Conservation (phyloP, 306 rosid genomes). For the Psophocarpus tetragonolobus region DNA sequence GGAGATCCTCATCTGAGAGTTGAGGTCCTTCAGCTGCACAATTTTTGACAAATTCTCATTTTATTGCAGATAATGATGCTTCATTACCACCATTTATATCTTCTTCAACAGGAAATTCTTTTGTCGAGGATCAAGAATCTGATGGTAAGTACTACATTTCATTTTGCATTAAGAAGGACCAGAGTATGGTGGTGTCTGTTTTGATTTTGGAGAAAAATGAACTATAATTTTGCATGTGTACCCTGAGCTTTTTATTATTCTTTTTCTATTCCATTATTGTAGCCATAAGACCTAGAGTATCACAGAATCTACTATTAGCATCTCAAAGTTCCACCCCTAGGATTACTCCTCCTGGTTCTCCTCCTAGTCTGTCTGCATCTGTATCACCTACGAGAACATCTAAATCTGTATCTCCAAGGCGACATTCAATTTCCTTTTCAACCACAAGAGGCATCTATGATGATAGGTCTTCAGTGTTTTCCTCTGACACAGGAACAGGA, state of each 20-base stretch:
- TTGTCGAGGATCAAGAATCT: constrained; percentile 54
- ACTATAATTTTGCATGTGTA: constrained; percentile 19
- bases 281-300: constrained; percentile 64
- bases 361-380: constrained; percentile 77
- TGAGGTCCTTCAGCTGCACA: constrained; percentile 12
- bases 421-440: constrained; percentile 76
- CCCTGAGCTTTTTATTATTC: constrained; percentile 17
- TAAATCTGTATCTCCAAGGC: constrained; percentile 75
- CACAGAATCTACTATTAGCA: constrained; percentile 64
- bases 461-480: constrained; percentile 59
- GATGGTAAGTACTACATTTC: constrained; percentile 53
- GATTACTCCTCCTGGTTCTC: constrained; percentile 78
- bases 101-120: constrained; percentile 61
- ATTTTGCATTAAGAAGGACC: constrained; percentile 17
- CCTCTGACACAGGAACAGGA: constrained; percentile 57
- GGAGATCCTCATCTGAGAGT: constrained; percentile 3
- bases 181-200: background rate
- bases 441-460: constrained; percentile 70
- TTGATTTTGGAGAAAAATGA: constrained; percentile 17
- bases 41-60: constrained; percentile 28
- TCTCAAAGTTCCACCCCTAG: constrained; percentile 80
- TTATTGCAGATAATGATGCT: constrained; percentile 58
- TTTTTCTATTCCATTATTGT: constrained; percentile 32
- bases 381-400: constrained; percentile 82
- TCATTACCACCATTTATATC: constrained; percentile 48